These are phyloP conservation scores for Rhinocladiella similis DNA, from an alignment of 2,329 filamentous ascomycete species.

Conservation along the genomic window DNA sequence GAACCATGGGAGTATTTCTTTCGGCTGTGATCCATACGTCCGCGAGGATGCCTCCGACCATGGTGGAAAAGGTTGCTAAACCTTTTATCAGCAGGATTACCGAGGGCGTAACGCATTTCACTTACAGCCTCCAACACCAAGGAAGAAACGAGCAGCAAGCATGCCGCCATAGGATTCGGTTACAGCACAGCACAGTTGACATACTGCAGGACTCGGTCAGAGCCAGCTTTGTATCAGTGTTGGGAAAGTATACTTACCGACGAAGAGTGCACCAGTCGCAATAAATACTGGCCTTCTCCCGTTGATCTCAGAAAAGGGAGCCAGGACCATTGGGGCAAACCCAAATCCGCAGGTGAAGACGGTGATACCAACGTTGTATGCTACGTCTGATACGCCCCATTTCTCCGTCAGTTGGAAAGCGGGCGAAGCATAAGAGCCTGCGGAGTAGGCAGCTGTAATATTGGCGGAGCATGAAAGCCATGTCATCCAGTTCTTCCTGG, in stretches of 20 bases:
- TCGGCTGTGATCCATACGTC: slow-evolving; percentile 79
- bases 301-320: slow-evolving; percentile 85
- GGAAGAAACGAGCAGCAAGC: slow-evolving; percentile 69
- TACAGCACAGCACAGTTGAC: slow-evolving; percentile 69
- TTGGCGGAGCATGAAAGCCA: slow-evolving; percentile 75
- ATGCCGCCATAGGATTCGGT: slow-evolving; percentile 71
- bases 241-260: slow-evolving; percentile 34
- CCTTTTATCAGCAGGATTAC: slow-evolving; percentile 16
- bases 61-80: slow-evolving; percentile 70
- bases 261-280: slow-evolving; percentile 70
- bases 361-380: slow-evolving; percentile 70
- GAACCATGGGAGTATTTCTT: slow-evolving; percentile 84
- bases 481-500: slow-evolving; percentile 71
- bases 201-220: slow-evolving; percentile 28
- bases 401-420: slow-evolving; percentile 63
- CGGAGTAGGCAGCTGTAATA: slow-evolving; percentile 74
- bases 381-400: slow-evolving; percentile 64
- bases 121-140: slow-evolving; percentile 63
- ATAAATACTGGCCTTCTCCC: slow-evolving; percentile 83
- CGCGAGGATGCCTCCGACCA: slow-evolving; percentile 88
- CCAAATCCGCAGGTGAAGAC: slow-evolving; percentile 81
- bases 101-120: neutral
- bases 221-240: neutral
- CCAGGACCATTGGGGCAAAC: slow-evolving; percentile 81
- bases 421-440: slow-evolving; percentile 76